Conservation (phyloP, 768 basidiomycete species). For the Pulveroboletus frians region DNA sequence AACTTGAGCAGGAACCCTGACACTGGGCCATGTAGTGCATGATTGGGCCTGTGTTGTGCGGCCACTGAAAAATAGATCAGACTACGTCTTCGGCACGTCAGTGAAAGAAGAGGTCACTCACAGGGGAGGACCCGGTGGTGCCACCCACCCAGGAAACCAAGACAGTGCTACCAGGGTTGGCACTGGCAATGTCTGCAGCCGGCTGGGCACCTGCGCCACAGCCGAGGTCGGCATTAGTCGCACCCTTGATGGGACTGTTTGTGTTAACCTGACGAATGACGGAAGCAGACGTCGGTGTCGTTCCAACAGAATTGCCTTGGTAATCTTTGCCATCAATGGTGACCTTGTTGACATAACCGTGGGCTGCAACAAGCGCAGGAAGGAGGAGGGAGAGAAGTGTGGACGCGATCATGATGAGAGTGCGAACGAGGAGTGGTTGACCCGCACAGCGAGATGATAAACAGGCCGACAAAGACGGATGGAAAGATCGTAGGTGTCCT, state of each 20-base stretch:
- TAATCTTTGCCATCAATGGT: constrained; percentile 26
- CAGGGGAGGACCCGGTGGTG: constrained; percentile 31
- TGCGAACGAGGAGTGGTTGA: not conserved
- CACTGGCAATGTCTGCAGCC: constrained; percentile 44
- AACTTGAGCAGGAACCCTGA: constrained; percentile 48
- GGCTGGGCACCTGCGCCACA: constrained; percentile 51
- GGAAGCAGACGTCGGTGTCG: constrained; percentile 22
- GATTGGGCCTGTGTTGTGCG: constrained; percentile 59
- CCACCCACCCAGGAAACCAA: constrained; percentile 48
- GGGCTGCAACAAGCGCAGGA: constrained; percentile 24
- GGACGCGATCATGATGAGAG: constrained; percentile 12
- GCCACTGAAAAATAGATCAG: constrained; percentile 33
- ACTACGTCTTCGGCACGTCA: not conserved
- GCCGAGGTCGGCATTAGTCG: constrained; percentile 47
- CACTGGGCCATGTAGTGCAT: constrained; percentile 71
- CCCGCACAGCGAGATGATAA: constrained; percentile 22
- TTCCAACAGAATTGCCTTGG: constrained; percentile 30
- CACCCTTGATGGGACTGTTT: constrained; percentile 50
- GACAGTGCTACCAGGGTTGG: constrained; percentile 54
- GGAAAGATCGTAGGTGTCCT: not conserved
- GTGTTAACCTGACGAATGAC: constrained; percentile 41
- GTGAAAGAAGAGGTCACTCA: constrained; percentile 4
- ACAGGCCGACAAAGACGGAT: constrained; percentile 1
- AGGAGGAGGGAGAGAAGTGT: constrained; percentile 17
- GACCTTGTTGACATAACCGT: constrained; percentile 26